Evolutionary conservation across 768 basidiomycete species (phyloP).

Genomic region (Leccinellum albellum): DNA sequence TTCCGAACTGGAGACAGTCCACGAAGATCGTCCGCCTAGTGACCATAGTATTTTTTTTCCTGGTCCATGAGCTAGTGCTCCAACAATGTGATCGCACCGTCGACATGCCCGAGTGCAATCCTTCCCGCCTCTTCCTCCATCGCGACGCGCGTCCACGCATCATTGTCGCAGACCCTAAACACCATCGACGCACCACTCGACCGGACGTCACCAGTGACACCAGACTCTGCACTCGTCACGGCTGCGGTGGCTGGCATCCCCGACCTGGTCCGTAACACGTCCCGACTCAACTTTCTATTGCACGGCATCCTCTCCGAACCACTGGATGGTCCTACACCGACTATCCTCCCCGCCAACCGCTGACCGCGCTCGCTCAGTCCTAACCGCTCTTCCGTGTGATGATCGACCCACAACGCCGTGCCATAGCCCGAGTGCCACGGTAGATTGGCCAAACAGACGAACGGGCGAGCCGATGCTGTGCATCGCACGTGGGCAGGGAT

Average conservation of each 20-base stretch:
- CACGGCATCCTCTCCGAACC: not conserved
- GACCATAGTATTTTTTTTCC: no score
- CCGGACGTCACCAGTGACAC: not conserved
- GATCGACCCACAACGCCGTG: constrained; percentile 66
- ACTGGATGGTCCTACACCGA: not conserved
- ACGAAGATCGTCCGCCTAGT: no score
- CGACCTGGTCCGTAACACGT: not conserved
- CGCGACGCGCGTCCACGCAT: constrained; percentile 46
- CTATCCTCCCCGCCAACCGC: constrained; percentile 46
- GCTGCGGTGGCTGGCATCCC: not conserved
- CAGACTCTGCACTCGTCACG: not conserved
- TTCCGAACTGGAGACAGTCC: no score
- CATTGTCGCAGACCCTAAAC: constrained; percentile 44
- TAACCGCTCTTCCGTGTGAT: constrained; percentile 50
- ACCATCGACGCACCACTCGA: constrained; percentile 29
- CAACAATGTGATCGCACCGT: constrained; percentile 49
- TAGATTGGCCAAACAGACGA: constrained; percentile 51
- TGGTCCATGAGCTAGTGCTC: constrained; percentile 38
- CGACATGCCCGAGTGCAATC: constrained; percentile 32
- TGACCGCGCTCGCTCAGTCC: constrained; percentile 50
- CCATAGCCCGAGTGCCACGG: constrained; percentile 58
- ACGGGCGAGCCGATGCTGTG: constrained; percentile 52
- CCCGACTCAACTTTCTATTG: not conserved
- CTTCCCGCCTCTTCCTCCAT: constrained; percentile 37
- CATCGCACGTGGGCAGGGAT: constrained; percentile 31